A percentile compares a stretch with the other conserved stretches of the same genome.
Conservation (phyloP, 176 grass and related monocot genomes). For the Aechmea fasciata region DNA sequence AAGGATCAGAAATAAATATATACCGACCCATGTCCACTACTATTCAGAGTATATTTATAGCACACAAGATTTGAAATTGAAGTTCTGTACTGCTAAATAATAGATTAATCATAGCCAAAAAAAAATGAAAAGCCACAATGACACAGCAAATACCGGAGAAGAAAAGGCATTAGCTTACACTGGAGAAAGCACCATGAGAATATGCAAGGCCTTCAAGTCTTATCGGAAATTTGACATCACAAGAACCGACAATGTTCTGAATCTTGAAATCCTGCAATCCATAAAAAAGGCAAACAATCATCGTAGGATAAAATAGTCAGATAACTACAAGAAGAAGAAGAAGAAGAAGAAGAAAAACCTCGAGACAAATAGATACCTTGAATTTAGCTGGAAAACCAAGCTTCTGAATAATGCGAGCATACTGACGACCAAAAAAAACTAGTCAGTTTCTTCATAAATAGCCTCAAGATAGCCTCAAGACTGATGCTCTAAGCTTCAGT, state of each 20-base stretch:
- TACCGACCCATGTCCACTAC: no score
- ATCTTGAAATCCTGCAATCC: constrained; percentile 32
- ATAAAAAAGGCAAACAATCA: not conserved
- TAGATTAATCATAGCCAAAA: not conserved
- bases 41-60: no score
- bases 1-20: not conserved
- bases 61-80: no score
- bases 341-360: not conserved
- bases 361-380: constrained; percentile 16
- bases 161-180: constrained; percentile 9
- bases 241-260: constrained; percentile 36
- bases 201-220: constrained; percentile 8
- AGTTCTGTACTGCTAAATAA: no score
- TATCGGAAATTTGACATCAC: constrained; percentile 22
- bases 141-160: not conserved
- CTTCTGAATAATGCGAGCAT: constrained; percentile 34
- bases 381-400: constrained; percentile 30
- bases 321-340: not conserved
- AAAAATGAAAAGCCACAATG: not conserved
- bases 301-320: not conserved
- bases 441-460: not conserved
- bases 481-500: no score
- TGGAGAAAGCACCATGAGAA: constrained; percentile 26
- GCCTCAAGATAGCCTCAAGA: no score
- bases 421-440: constrained; percentile 12